Base-by-base conservation (phyloP, 2,329 filamentous ascomycete genomes). In the Talaromyces sp. region DNA sequence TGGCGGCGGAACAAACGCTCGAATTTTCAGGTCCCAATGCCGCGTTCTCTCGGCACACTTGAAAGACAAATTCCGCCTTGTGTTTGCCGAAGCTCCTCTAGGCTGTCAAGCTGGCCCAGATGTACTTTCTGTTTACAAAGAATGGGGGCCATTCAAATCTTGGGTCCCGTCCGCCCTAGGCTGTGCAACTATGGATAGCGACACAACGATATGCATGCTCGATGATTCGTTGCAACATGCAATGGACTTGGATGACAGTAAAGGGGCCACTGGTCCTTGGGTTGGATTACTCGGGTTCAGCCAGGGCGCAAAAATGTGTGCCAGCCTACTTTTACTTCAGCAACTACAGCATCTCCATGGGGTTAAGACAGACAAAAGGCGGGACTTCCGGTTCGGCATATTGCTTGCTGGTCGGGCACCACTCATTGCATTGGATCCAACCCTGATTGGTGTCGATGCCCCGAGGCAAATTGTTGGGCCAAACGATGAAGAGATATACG, bases 41-140 rank as follows among this genome's bases (percentile, higher is more conserved):
- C 89, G 90, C 65, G 78, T 78, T 6, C 73, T 86, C 4, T 77
- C 79, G 57, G 70, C 72, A 54, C 70, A 77, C 60, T 82, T 92
- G 0, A 71, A 76, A 55, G 73, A 81, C 4, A 75, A 82, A 56
- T 91, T 92, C 73, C 87, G 90, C 50, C 82, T 92, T 65, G 86
- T 89, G 69, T 94, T 89, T 76, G 86, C 85, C 65, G 85, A 92
- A 68, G 90, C 81, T 0, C 89, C 89, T 1, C 89, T 87, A 72
- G 78, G 81, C 61, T 88, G 85, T 66, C 72, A 80, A 3, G 77
- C 89, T 0, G 87, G 88, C 40, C 81, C 85, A 0, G 87, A 85
- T 65, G 85, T 92, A 9, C 73, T 85, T 23, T 74, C 81, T 12
- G 87, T 91, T 4, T 93, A 90, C 72, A 83, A 82, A 54, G 81